phyloP scores from a whole-genome alignment of 2,329 filamentous ascomycete species.

The Knoxdaviesia capensis region DNA sequence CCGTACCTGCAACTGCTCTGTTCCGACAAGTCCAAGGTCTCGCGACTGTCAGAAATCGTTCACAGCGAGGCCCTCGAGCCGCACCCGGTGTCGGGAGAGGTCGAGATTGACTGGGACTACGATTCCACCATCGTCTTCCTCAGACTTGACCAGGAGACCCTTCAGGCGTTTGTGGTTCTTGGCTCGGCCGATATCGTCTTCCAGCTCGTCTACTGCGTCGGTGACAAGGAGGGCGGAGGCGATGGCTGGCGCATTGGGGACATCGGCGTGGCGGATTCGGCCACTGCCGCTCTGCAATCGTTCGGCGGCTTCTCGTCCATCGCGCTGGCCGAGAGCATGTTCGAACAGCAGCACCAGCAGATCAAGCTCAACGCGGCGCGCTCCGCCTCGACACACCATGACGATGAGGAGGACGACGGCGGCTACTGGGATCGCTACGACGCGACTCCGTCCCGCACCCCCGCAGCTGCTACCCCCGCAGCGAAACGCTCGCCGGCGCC shows the following conservation, averaged over 20 bases:
- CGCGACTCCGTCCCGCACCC: slow-evolving; percentile 41
- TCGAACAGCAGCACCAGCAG: slow-evolving; percentile 12
- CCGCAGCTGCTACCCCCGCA: slow-evolving; percentile 18
- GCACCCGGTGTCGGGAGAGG: slow-evolving; percentile 64
- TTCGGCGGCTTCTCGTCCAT: slow-evolving; percentile 32
- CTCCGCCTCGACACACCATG: slow-evolving; percentile 5
- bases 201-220: slow-evolving; percentile 48
- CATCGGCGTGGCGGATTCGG: slow-evolving; percentile 38
- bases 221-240: slow-evolving; percentile 37
- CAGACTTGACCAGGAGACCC: slow-evolving; percentile 54
- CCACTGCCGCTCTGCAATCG: slow-evolving; percentile 20
- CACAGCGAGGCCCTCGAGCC: slow-evolving; percentile 47
- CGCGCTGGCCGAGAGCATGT: slow-evolving; percentile 31
- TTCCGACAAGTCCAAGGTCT: slow-evolving; percentile 38
- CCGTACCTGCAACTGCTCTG: slow-evolving; percentile 57
- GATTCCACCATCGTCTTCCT: slow-evolving; percentile 44
- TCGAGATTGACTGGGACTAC: slow-evolving; percentile 51
- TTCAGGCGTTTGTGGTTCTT: slow-evolving; percentile 46
- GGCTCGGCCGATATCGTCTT: slow-evolving; percentile 18
- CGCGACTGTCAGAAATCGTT: slow-evolving; percentile 39
- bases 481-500: slow-evolving; percentile 9
- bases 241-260: slow-evolving; percentile 57
- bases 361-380: slow-evolving; percentile 17
- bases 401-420: slow-evolving; percentile 26
- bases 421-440: slow-evolving; percentile 18